phyloP scores from a whole-genome alignment of 2,329 filamentous ascomycete genomes.

The Aspergillus tanneri region DNA sequence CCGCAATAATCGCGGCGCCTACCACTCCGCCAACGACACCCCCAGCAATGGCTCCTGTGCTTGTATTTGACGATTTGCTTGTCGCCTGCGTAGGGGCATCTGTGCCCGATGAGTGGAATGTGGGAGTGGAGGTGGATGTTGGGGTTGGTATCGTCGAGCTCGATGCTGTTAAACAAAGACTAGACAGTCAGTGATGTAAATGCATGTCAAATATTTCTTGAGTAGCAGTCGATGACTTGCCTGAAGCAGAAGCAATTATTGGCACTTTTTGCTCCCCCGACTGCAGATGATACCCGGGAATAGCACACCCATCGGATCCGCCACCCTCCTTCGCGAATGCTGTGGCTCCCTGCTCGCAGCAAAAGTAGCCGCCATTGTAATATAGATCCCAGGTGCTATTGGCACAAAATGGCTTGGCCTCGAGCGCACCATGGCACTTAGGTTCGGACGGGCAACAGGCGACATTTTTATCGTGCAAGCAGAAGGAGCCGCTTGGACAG shows the following conservation, averaged over 20 bases:
- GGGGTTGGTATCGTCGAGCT: neutral
- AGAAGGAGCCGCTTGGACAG: neutral
- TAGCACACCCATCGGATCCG: neutral
- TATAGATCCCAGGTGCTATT: conserved; percentile 3
- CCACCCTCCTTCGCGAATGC: neutral
- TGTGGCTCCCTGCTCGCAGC: neutral
- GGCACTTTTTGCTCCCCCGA: neutral
- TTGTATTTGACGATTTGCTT: neutral
- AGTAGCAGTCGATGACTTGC: neutral
- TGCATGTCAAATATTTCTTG: neutral
- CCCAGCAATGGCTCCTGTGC: neutral
- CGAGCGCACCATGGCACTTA: neutral
- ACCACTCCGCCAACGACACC: conserved; percentile 1
- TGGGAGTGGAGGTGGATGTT: neutral
- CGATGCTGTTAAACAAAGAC: neutral
- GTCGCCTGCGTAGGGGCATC: neutral
- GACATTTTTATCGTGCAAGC: conserved; percentile 1
- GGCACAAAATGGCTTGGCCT: neutral
- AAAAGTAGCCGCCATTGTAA: conserved; percentile 3
- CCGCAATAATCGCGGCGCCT: neutral
- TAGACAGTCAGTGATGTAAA: neutral
- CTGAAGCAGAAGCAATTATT: neutral
- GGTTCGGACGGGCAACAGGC: conserved; percentile 1
- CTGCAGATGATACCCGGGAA: neutral
- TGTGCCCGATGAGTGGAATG: neutral